A percentile compares a stretch with the other conserved stretches of the same genome.
phyloP scores from a whole-genome alignment of 768 basidiomycete genomes.

The Russula lepida region DNA sequence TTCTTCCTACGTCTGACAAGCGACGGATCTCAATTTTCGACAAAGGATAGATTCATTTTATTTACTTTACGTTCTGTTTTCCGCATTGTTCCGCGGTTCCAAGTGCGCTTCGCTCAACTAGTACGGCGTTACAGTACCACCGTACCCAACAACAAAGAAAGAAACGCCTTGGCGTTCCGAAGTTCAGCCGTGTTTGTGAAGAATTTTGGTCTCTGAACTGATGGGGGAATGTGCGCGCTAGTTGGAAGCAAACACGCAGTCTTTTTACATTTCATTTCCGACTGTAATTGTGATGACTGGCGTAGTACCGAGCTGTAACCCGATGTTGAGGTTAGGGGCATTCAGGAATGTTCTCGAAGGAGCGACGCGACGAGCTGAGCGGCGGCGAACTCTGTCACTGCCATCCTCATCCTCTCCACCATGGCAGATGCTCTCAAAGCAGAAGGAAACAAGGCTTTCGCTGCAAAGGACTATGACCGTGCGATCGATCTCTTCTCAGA shows the following conservation, averaged over 20 bases:
- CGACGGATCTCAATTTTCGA: not conserved
- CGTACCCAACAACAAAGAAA: too few species aligned
- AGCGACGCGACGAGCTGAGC: not conserved
- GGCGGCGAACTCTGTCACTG: not conserved
- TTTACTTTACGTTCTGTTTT: not conserved
- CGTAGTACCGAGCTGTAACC: too few species aligned
- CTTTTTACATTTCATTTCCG: too few species aligned
- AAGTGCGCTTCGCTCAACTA: not conserved
- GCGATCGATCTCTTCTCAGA: constrained; percentile 78
- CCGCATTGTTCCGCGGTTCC: not conserved
- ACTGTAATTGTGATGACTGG: too few species aligned
- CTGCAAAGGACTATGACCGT: constrained; percentile 84
- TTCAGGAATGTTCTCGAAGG: constrained; percentile 18
- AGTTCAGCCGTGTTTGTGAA: too few species aligned
- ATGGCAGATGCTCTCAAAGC: constrained; percentile 60
- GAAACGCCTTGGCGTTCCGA: too few species aligned
- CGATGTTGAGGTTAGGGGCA: constrained; percentile 7
- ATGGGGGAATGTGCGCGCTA: too few species aligned
- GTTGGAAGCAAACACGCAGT: too few species aligned
- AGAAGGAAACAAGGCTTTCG: constrained; percentile 91
- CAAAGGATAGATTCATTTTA: too few species aligned
- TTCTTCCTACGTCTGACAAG: too few species aligned
- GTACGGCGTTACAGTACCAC: too few species aligned
- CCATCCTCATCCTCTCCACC: not conserved
- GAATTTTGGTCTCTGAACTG: too few species aligned